phyloP scores from a whole-genome alignment of 352 stramenopile species.

The Pythium monospermum region DNA sequence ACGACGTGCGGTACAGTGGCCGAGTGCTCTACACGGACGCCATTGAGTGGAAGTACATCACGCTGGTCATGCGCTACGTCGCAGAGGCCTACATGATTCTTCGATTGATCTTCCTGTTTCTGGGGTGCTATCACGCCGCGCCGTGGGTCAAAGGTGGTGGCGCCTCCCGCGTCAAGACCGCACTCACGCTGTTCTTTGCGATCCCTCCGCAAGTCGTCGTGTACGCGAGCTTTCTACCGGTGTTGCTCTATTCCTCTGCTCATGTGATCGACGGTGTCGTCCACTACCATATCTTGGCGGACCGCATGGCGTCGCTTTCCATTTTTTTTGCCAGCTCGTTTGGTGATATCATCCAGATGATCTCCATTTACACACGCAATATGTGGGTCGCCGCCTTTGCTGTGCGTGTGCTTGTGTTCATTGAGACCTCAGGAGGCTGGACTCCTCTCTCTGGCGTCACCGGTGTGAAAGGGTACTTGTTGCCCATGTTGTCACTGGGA shows the following conservation, averaged over 20 bases:
- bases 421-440: slow-evolving; percentile 24
- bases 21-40: slow-evolving; percentile 23
- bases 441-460: slow-evolving; percentile 19
- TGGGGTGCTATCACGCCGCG: slow-evolving; percentile 20
- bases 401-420: slow-evolving; percentile 20
- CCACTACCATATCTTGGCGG: slow-evolving; percentile 18
- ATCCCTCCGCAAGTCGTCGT: slow-evolving; percentile 21
- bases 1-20: slow-evolving; percentile 21
- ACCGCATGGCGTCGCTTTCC: slow-evolving; percentile 8
- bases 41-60: slow-evolving; percentile 27
- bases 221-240: slow-evolving; percentile 23
- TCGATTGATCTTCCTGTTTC: slow-evolving; percentile 14
- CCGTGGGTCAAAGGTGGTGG: neutral
- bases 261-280: slow-evolving; percentile 25
- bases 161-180: slow-evolving; percentile 1
- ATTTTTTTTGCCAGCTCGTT: slow-evolving; percentile 11
- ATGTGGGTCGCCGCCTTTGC: slow-evolving; percentile 21
- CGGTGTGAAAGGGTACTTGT: slow-evolving; percentile 17
- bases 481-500: slow-evolving; percentile 13
- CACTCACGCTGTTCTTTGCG: slow-evolving; percentile 23
- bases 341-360: slow-evolving; percentile 15
- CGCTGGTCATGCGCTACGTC: slow-evolving; percentile 14
- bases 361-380: slow-evolving; percentile 22
- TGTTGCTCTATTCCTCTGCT: slow-evolving; percentile 19
- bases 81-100: slow-evolving; percentile 20